phyloP scores from a whole-genome alignment of 2,329 filamentous ascomycete species.

The Pseudogymnoascus sp. region DNA sequence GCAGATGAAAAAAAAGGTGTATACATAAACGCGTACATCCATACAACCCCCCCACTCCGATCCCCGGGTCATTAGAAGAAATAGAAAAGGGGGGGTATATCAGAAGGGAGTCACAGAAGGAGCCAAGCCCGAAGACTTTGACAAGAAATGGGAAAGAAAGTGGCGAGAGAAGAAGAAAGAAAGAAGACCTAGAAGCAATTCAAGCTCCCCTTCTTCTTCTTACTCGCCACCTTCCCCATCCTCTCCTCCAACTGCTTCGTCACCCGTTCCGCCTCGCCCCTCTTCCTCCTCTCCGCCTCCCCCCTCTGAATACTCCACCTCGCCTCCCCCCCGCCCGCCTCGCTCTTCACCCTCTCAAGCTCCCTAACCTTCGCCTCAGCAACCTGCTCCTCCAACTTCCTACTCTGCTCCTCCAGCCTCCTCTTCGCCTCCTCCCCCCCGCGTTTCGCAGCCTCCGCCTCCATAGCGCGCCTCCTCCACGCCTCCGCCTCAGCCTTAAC shows the following conservation, averaged over 20 bases:
- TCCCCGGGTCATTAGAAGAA: constrained; percentile 39
- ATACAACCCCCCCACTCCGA: neutral
- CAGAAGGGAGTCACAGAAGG: neutral
- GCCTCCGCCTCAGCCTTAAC: constrained; percentile 83
- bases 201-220: constrained; percentile 89
- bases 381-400: constrained; percentile 23
- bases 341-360: constrained; percentile 38
- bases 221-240: constrained; percentile 81
- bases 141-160: neutral
- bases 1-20: neutral
- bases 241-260: constrained; percentile 84
- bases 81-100: constrained; percentile 39
- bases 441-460: constrained; percentile 61
- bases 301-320: constrained; percentile 77
- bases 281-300: constrained; percentile 92
- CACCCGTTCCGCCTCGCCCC: constrained; percentile 82
- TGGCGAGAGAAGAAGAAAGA: too few relatives aligned
- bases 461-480: constrained; percentile 79
- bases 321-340: constrained; percentile 32
- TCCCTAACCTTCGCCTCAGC: constrained; percentile 41
- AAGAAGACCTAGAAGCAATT: constrained; percentile 65
- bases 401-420: constrained; percentile 45
- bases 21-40: constrained; percentile 7
- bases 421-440: constrained; percentile 41
- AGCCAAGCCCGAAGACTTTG: neutral